Evolutionary conservation across 306 rosid species (phyloP), one percentile per base, ranked within the genome.

Genomic region (Ceratonia siliqua): DNA sequence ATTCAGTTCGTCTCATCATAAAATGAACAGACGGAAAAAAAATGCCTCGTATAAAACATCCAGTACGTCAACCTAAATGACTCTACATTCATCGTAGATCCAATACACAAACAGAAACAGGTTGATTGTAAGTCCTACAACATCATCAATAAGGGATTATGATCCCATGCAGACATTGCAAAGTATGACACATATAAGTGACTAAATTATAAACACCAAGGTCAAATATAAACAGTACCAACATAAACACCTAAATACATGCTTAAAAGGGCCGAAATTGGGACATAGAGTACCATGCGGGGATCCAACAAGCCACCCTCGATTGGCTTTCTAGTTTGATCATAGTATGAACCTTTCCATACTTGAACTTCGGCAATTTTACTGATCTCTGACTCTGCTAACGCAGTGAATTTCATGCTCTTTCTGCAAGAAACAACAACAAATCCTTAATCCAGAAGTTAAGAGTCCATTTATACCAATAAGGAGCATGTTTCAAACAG

Each of bases 281-380:
- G 24, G 32, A 52, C 5, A 56, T 36, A 53, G 21, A 65, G 50
- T 90, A 93, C 98, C 98, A 94, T 78, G 76, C 81, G 87, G 17
- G 94, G 73, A 72, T 94, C 98, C 96, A 94, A 82, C 73, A 94
- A 87, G 72, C 97, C 98, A 52, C 85, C 85, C 2, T 52, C 57
- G 1, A 79, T 20, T 5, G 94, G 89, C 52, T 62, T 84, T 48
- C 68, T 76, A 14, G 22, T 62, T 13, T 57, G 0, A 56, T 88
- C 91, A 57, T 94, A 94, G 63, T 94, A 94, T 32, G 30, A 8
- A 35, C 80, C 82, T 66, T 76, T 83, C 33, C 17, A 89, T 2
- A 91, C 92, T 86, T 94, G 96, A 85, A 82, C 85, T 76, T 88
- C 94, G 10, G 91, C 90, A 12, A 91, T 27, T 77, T 82, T 91